These are phyloP conservation scores for Yamadazyma dendronema DNA, from an alignment of 1,139 yeast genomes.

Conservation along the genomic window DNA sequence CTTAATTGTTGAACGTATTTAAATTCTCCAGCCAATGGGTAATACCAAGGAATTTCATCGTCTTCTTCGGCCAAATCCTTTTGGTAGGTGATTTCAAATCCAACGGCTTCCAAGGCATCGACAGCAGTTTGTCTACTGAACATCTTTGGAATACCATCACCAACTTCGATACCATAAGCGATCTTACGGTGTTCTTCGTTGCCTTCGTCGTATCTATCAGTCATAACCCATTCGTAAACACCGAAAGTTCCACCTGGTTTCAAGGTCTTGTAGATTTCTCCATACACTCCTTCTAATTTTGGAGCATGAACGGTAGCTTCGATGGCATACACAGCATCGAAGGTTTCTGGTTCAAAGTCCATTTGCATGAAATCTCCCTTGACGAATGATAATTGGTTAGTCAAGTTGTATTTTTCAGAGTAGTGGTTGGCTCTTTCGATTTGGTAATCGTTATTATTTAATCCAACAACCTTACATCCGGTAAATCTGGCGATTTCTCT, in stretches of 20 bases:
- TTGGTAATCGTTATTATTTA: slow-evolving; percentile 97
- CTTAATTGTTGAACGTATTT: slow-evolving; percentile 75
- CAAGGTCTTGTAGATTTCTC: slow-evolving; percentile 90
- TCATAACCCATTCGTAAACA: slow-evolving; percentile 99
- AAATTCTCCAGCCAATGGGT: slow-evolving; percentile 94
- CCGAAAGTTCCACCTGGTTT: slow-evolving; percentile 97
- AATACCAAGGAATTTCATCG: slow-evolving; percentile 96
- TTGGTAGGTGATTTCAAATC: slow-evolving; percentile 75
- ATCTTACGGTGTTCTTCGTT: slow-evolving; percentile 91
- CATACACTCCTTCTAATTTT: slow-evolving; percentile 90
- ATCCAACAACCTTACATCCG: slow-evolving; percentile 81
- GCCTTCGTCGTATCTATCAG: slow-evolving; percentile 84
- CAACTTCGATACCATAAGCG: slow-evolving; percentile 95
- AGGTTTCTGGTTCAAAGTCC: slow-evolving; percentile 87
- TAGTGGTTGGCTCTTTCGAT: slow-evolving; percentile 87
- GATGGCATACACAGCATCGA: slow-evolving; percentile 97
- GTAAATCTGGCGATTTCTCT: slow-evolving; percentile 93
- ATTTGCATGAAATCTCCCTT: slow-evolving; percentile 99
- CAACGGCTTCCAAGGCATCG: slow-evolving; percentile 81
- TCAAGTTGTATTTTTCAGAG: slow-evolving; percentile 64
- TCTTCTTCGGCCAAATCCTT: slow-evolving; percentile 79
- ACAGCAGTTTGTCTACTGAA: slow-evolving; percentile 81
- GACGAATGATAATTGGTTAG: slow-evolving; percentile 76
- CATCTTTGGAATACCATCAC: slow-evolving; percentile 99
- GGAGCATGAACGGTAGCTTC: slow-evolving; percentile 99